Base-by-base conservation (phyloP, 768 basidiomycete genomes). In the Calocybe cyanea region DNA sequence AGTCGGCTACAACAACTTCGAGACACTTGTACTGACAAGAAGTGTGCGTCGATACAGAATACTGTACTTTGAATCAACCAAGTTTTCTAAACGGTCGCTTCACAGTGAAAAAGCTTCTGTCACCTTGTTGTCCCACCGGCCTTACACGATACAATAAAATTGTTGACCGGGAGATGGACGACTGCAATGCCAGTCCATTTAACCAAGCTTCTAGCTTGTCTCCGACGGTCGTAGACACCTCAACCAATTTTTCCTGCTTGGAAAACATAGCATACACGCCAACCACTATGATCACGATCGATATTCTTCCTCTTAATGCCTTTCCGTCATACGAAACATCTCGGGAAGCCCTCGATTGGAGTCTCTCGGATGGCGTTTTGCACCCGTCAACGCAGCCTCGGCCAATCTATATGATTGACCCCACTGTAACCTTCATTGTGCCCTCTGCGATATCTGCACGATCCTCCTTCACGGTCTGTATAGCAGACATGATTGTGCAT, bases 1-100 rank as follows among this genome's bases (percentile, higher is more conserved):
- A 84, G 81, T 57, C 82, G 85, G 43, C 67, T 87, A 23, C 85
- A 87, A 57, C 85, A 86, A 55, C 73, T 87, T 35, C 67, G 83
- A 55, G 84, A 87, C 61, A 81, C 83, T 3, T 73, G 77, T 54
- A 77, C 81, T 31, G 83, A 83, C 31, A 81, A 81, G 61, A 67
- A 76, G 58, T 67, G 85, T 87, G 58, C 66, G 82, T 19, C 11
- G 6, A 50, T 31, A 37, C 6, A 28, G 20, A 38, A 30, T 10
- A 24, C 33, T 38, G 45, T 47, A 31, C 32, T 24, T 37, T 13
- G 36, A 51, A 35, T 18, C 50, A 37, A 45, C 40, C 54, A n/a
- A n/a, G n/a, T n/a, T n/a, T n/a, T n/a, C n/a, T n/a, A n/a, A n/a
- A n/a, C n/a, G n/a, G n/a, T 15, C 25, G 30, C 41, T 40, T 45